Base-by-base conservation (phyloP, 202 grass and related monocot genomes). In the Alloteropsis angusta region DNA sequence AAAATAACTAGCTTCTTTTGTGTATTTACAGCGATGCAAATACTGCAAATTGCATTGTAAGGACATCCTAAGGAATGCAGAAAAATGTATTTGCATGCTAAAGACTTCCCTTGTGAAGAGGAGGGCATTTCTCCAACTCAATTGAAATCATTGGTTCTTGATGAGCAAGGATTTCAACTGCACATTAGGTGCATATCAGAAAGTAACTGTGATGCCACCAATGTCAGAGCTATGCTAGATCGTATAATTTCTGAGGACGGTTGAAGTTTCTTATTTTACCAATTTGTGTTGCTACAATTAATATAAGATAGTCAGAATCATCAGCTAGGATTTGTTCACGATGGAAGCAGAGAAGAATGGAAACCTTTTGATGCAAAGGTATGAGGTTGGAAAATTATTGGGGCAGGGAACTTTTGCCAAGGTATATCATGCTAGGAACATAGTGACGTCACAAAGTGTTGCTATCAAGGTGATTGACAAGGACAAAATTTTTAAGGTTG, bases 341-440 rank as follows among this genome's bases (percentile, higher is more conserved):
- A 93, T 97, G 87, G 90, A 73, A 71, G 19, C n/a, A 38, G 85
- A 93, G 68, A 92, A 90, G 18, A 97, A 90, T 85, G 93, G 93
- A 58, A 93, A 79, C 47, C 68, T 97, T 76, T 78, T 97, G 80
- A 82, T 97, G 90, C 73, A 80, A 65, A 85, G 44, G 57, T 97
- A 82, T 42, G 93, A 97, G 80, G 47, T 97, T 60, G 93, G 93
- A 11, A 87, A 75, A 68, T 77, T 97, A 84, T 41, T 93, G 25
- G 93, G 93, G 60, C 90, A 90, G 82, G 93, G 93, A 68, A 97
- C 90, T 54, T 97, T 97, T 85, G 93, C 90, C 21, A 97, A 97
- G 80, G 93, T 97, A 32, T 97, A 90, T 62, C 84, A 97, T 82
- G 87, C 57, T 72, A 97, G 86, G 84, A 90, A 93, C 78, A 80